These are phyloP conservation scores for Trichoderma atrobrunneum DNA, from an alignment of 2,329 filamentous ascomycete genomes.

Conservation along the genomic window DNA sequence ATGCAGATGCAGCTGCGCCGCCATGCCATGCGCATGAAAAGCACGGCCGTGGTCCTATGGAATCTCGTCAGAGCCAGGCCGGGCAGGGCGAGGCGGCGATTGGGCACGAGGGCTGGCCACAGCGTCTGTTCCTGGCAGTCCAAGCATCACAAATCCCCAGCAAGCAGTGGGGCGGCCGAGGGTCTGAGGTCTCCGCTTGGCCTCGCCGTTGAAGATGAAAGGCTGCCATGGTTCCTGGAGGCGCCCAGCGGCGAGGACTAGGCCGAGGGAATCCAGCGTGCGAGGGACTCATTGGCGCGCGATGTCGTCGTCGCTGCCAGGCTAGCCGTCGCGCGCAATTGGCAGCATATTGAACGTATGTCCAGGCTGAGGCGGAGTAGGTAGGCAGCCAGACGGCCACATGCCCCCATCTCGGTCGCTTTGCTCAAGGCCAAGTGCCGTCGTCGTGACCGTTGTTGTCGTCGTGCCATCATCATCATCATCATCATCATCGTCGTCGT, in stretches of 20 bases:
- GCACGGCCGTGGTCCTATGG: conserved; percentile 24
- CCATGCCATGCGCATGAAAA: conserved; percentile 42
- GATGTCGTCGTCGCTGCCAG: conserved; percentile 3
- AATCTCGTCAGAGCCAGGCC: conserved; percentile 23
- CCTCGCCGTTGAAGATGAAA: conserved; percentile 15
- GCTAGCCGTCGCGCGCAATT: conserved; percentile 8
- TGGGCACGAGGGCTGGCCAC: conserved; percentile 35
- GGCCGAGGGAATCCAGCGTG: neutral
- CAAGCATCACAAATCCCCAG: conserved; percentile 3
- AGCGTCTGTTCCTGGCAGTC: conserved; percentile 19
- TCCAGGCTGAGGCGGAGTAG: conserved; percentile 9
- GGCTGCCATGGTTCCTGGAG: conserved; percentile 14
- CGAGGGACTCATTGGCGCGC: conserved; percentile 15
- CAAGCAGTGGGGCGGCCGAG: conserved; percentile 15
- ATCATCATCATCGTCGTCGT: neutral
- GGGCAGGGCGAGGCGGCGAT: conserved; percentile 31
- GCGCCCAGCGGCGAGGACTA: conserved; percentile 14
- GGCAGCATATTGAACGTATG: neutral
- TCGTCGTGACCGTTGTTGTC: neutral
- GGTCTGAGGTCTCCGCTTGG: neutral
- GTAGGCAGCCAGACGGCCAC: neutral
- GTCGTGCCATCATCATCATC: neutral
- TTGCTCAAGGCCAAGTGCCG: neutral
- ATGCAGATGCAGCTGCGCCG: conserved; percentile 39
- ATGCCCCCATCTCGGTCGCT: neutral